Evolutionary conservation across 2,329 filamentous ascomycete genomes (phyloP).

Genomic region (Alternaria consortialis): DNA sequence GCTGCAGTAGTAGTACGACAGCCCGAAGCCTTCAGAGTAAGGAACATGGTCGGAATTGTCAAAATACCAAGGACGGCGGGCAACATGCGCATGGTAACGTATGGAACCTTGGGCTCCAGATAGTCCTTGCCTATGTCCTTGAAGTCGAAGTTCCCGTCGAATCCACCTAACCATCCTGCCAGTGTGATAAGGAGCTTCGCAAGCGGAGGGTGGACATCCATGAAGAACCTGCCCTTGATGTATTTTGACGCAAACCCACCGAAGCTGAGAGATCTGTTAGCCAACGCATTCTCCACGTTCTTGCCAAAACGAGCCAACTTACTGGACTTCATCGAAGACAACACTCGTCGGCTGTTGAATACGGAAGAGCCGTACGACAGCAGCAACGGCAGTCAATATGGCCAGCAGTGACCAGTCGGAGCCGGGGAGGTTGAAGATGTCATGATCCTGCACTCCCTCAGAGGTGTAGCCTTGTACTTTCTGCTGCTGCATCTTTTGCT

Average conservation of each 20-base stretch:
- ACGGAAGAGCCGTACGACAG: slow-evolving; percentile 86
- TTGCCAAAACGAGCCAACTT: slow-evolving; percentile 56
- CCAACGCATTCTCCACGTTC: slow-evolving; percentile 1
- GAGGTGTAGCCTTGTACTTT: slow-evolving; percentile 70
- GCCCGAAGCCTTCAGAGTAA: slow-evolving; percentile 89
- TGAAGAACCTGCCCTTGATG: slow-evolving; percentile 99
- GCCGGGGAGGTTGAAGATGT: slow-evolving; percentile 85
- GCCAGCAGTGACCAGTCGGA: slow-evolving; percentile 84
- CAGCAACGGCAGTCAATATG: slow-evolving; percentile 76
- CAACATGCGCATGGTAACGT: slow-evolving; percentile 95
- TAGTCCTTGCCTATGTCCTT: slow-evolving; percentile 99
- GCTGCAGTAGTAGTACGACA: slow-evolving; percentile 86
- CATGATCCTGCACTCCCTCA: slow-evolving; percentile 84
- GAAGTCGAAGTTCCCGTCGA: slow-evolving; percentile 96
- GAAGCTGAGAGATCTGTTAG: slow-evolving; percentile 69
- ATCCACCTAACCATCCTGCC: slow-evolving; percentile 92
- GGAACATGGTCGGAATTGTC: slow-evolving; percentile 89
- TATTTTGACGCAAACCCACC: slow-evolving; percentile 98
- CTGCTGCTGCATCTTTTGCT: slow-evolving; percentile 44
- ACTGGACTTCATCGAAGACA: slow-evolving; percentile 99
- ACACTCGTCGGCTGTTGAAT: slow-evolving; percentile 97
- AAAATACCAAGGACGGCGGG: slow-evolving; percentile 89
- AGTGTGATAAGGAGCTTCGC: slow-evolving; percentile 97
- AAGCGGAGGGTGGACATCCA: slow-evolving; percentile 98
- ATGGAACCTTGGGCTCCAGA: slow-evolving; percentile 90